Evolutionary conservation across 495 filamentous ascomycete species (phyloP).

Genomic region (Penicillium atrosanguineum): DNA sequence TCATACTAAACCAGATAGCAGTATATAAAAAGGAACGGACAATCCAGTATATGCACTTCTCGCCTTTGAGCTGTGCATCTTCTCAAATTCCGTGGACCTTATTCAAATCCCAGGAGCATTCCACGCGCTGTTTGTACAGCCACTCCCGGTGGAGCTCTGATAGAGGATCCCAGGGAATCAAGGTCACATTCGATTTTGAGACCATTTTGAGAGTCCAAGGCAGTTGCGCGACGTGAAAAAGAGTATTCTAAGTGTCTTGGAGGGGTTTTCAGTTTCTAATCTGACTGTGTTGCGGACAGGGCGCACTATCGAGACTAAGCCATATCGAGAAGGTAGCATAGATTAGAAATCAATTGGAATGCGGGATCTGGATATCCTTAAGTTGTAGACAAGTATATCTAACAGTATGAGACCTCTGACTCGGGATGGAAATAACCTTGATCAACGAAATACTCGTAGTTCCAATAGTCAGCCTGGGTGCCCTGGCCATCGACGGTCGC

Average conservation of each 20-base stretch:
- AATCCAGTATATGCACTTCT: conserved; percentile 32
- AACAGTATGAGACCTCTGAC: not conserved
- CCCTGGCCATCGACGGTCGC: conserved; percentile 21
- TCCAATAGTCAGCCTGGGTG: conserved; percentile 26
- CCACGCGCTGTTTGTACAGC: conserved; percentile 19
- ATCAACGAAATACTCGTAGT: conserved; percentile 16
- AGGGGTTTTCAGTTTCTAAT: no score
- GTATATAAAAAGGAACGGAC: conserved; percentile 9
- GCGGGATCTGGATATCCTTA: no score
- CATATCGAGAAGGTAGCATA: no score
- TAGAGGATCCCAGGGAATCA: conserved; percentile 24
- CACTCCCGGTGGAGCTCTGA: conserved; percentile 8
- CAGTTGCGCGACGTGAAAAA: not conserved
- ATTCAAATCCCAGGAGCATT: conserved; percentile 24
- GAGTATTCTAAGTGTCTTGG: not conserved
- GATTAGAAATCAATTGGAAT: no score
- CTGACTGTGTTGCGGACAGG: no score
- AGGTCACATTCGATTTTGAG: conserved; percentile 3
- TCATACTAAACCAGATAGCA: not conserved
- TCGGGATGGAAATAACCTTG: conserved; percentile 11
- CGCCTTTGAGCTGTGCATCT: conserved; percentile 15
- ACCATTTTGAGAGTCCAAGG: conserved; percentile 23
- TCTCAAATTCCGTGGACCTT: conserved; percentile 20
- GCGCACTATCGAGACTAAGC: no score
- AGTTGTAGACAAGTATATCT: no score